Evolutionary conservation across 2,329 filamentous ascomycete species (phyloP).

Genomic region (Neonectria coccinea): DNA sequence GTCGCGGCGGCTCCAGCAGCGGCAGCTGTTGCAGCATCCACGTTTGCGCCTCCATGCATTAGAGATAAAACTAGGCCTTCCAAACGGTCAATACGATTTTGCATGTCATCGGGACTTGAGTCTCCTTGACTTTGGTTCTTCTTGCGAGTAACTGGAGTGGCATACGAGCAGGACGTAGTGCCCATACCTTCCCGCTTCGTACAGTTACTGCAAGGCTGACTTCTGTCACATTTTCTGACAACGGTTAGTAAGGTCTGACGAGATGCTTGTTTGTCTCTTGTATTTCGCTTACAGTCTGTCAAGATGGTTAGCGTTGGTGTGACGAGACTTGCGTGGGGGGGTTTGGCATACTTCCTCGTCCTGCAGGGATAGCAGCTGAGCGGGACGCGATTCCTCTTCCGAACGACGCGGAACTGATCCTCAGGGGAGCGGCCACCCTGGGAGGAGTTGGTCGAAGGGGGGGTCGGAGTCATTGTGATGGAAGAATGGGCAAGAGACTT

Average conservation of each 20-base stretch:
- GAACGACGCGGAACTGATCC: constrained; percentile 86
- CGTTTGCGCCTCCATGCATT: constrained; percentile 84
- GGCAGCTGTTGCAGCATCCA: constrained; percentile 57
- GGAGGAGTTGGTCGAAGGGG: constrained; percentile 82
- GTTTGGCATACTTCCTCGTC: constrained; percentile 82
- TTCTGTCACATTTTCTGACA: constrained; percentile 88
- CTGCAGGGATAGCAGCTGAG: constrained; percentile 92
- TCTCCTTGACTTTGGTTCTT: constrained; percentile 75
- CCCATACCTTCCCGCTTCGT: constrained; percentile 89
- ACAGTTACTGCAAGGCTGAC: constrained; percentile 93
- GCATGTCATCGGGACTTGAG: constrained; percentile 90
- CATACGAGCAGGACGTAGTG: constrained; percentile 86
- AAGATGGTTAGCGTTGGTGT: constrained; percentile 48
- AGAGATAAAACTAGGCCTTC: constrained; percentile 92
- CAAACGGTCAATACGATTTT: constrained; percentile 95
- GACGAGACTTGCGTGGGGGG: constrained; percentile 27
- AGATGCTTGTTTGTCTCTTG: constrained; percentile 5
- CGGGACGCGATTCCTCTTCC: constrained; percentile 91
- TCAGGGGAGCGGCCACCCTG: constrained; percentile 83
- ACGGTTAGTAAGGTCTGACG: constrained; percentile 28
- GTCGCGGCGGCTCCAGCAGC: constrained; percentile 49
- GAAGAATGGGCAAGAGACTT: constrained; percentile 37
- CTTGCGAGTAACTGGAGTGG: constrained; percentile 75
- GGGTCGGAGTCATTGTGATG: constrained; percentile 76
- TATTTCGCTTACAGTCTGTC: constrained; percentile 52